Percentiles rank a stretch among this genome's conserved stretches.
phyloP scores from a whole-genome alignment of 2,329 filamentous ascomycete species.

The Curvularia eragrostidis region DNA sequence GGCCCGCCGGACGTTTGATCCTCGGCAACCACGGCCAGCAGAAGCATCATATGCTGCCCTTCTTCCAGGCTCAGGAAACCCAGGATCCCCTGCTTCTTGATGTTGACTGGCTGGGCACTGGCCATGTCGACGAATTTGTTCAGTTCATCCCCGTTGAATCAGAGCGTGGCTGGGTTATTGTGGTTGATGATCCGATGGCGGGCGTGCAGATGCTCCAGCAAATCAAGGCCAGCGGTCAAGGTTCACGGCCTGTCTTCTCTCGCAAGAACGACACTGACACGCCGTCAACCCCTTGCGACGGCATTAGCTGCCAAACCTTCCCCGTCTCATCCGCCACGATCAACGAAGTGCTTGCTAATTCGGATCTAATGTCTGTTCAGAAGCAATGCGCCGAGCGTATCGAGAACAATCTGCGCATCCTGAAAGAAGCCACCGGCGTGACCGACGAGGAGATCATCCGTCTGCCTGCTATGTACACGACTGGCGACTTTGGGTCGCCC shows the following conservation, averaged over 20 bases:
- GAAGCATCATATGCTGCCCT: conserved; percentile 32
- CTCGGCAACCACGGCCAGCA: conserved; percentile 20
- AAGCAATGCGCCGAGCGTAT: conserved; percentile 8
- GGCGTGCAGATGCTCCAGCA: background rate
- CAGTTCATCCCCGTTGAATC: conserved; percentile 38
- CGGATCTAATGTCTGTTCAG: conserved; percentile 8
- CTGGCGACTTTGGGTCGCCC: background rate
- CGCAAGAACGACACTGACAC: conserved; percentile 6
- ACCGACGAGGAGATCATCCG: conserved; percentile 12
- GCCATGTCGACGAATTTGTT: conserved; percentile 49
- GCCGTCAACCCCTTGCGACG: background rate
- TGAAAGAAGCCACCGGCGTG: conserved; percentile 15
- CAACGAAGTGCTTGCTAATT: conserved; percentile 6
- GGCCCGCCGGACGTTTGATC: conserved; percentile 33
- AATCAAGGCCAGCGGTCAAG: background rate
- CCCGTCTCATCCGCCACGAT: conserved; percentile 5
- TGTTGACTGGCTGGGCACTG: conserved; percentile 40
- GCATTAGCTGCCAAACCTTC: background rate
- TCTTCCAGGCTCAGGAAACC: conserved; percentile 45
- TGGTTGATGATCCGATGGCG: background rate
- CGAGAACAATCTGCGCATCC: conserved; percentile 7
- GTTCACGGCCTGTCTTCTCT: background rate
- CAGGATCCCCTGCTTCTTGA: conserved; percentile 49
- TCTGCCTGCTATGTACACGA: conserved; percentile 6
- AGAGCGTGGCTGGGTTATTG: background rate